Evolutionary conservation across 2,329 filamentous ascomycete species (phyloP), one percentile per base, ranked within the genome.

Genomic region (Exophiala xenobiotica): DNA sequence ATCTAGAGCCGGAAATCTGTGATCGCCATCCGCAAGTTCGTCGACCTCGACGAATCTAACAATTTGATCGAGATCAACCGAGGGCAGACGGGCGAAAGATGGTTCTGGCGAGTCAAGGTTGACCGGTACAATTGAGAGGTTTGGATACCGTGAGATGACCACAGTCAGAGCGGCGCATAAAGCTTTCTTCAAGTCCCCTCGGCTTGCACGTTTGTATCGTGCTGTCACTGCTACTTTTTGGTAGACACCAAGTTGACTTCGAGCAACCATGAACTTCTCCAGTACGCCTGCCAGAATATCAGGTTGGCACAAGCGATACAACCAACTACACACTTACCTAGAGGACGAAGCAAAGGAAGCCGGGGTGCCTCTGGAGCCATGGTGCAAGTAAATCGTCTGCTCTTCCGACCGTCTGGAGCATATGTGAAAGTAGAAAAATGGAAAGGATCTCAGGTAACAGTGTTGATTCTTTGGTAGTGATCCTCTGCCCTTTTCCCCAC

Each of bases 51-150:
- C 57, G 22, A 71, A 75, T 31, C 61, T 61, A 3, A 76, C 65
- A 35, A 66, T 67, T 8, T 64, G 63, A 2, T 64, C 58, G 12
- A 78, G 60, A 48, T 77, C 62, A 23, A 78, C 68, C 6, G 66
- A 60, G 3, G 72, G 69, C 2, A 78, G 65, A 18, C 72, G 70
- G 6, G 65, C 74, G 41, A 75, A 77, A 57, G 72, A 73, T 0
- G 74, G 65, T 1, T 70, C 57, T 38, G 65, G 64, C 14, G 61
- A 69, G 46, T 66, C 68, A 59, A 76, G 74, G 14, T 66, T 63
- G 5, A 73, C 56, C 0, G 70, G 66, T 11, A 77, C 69, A 11
- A 70, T 70, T 23, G 70, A 73, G 11, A 78, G 68, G 20, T 67
- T 67, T 3, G 72, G 66, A 57, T 78, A 73, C 12, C 9, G 5